phyloP scores from a whole-genome alignment of 2,329 filamentous ascomycete species.

The Gremmenia infestans region DNA sequence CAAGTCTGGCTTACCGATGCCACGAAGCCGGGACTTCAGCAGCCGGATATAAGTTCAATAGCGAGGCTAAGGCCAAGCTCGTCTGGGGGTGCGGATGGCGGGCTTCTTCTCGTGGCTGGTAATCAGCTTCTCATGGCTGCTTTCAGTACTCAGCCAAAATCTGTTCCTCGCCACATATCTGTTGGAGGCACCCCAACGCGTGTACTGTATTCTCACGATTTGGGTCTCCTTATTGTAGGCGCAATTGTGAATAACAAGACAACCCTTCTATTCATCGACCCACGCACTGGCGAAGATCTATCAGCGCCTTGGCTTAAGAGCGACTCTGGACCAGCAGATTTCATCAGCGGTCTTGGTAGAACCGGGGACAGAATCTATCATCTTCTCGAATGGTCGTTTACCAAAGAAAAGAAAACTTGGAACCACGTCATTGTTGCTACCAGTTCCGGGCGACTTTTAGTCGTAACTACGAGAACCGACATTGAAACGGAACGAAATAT shows the following conservation, averaged over 20 bases:
- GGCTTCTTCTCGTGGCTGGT: conserved; percentile 45
- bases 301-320: conserved; percentile 38
- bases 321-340: conserved; percentile 38
- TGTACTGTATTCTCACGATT: conserved; percentile 49
- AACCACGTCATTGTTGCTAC: conserved; percentile 59
- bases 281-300: conserved; percentile 47
- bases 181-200: conserved; percentile 36
- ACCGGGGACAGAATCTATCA: conserved; percentile 54
- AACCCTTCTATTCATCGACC: conserved; percentile 52
- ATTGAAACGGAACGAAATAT: conserved; percentile 31
- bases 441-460: conserved; percentile 47
- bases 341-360: conserved; percentile 52
- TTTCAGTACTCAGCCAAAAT: conserved; percentile 40
- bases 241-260: conserved; percentile 40
- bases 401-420: conserved; percentile 52
- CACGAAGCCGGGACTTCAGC: conserved; percentile 40
- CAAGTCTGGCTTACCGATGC: conserved; percentile 50
- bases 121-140: conserved; percentile 49
- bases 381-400: conserved; percentile 59
- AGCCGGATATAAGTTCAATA: conserved; percentile 45
- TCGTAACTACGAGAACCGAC: conserved; percentile 46
- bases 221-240: conserved; percentile 51
- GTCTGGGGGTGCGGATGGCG: conserved; percentile 18
- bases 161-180: conserved; percentile 46
- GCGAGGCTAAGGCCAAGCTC: conserved; percentile 37